These are phyloP conservation scores for Ambrosia trifida DNA, from an alignment of 129 eudicot genomes.

Conservation along the genomic window DNA sequence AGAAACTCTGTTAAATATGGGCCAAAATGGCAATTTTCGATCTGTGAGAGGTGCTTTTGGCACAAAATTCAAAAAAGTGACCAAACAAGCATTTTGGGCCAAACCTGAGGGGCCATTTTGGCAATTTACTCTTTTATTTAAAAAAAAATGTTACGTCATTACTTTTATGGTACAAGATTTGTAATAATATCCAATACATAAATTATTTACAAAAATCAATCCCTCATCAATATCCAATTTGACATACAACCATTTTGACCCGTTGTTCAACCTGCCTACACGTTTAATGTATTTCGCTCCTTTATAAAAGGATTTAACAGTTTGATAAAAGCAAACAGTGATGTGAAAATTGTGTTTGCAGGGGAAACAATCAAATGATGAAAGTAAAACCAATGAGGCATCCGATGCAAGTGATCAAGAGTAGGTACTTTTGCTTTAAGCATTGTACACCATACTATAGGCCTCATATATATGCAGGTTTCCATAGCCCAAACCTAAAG, in stretches of 20 bases:
- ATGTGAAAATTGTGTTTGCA: slow-evolving; percentile 24
- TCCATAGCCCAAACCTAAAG: too few relatives aligned
- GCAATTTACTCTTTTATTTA: too few relatives aligned
- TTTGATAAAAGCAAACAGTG: slow-evolving; percentile 3
- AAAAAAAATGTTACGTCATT: too few relatives aligned
- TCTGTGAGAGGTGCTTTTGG: too few relatives aligned
- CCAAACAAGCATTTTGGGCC: too few relatives aligned
- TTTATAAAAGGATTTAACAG: background rate
- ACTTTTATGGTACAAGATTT: background rate
- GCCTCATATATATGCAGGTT: too few relatives aligned
- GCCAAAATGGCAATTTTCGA: too few relatives aligned
- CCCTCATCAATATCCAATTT: background rate
- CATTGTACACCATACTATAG: too few relatives aligned
- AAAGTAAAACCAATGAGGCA: slow-evolving; percentile 24
- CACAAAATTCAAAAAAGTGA: too few relatives aligned
- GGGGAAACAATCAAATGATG: slow-evolving; percentile 32
- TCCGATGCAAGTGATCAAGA: slow-evolving; percentile 2
- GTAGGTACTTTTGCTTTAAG: too few relatives aligned
- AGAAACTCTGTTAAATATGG: too few relatives aligned
- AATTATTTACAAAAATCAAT: background rate
- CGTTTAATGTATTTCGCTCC: background rate
- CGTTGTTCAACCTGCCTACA: background rate
- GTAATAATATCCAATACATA: background rate
- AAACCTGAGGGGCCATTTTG: too few relatives aligned
- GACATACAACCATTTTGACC: background rate